Evolutionary conservation across 2,329 filamentous ascomycete genomes (phyloP).

Genomic region (Aphanocladium album): DNA sequence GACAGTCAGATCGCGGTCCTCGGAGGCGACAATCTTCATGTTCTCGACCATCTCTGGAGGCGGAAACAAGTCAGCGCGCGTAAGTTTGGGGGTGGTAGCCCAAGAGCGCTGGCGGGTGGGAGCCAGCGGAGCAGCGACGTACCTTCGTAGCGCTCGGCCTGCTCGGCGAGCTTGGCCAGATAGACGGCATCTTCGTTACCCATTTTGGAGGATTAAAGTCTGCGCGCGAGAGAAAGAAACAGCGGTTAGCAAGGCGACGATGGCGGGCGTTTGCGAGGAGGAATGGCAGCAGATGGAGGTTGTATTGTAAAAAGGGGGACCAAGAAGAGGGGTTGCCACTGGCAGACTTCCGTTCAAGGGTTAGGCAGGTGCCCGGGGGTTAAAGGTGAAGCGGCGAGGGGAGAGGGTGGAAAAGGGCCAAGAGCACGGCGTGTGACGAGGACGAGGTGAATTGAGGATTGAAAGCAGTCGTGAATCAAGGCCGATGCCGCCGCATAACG

Average conservation of each 20-base stretch:
- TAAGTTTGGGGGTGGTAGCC: neutral
- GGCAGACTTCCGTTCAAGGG: constrained; percentile 1
- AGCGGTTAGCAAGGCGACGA: constrained; percentile 21
- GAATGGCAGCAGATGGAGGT: constrained; percentile 5
- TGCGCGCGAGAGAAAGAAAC: constrained; percentile 18
- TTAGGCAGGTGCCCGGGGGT: constrained; percentile 5
- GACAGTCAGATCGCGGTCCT: constrained; percentile 76
- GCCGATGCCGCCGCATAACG: neutral
- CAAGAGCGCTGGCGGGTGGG: neutral
- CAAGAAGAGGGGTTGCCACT: constrained; percentile 15
- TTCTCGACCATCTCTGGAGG: constrained; percentile 95
- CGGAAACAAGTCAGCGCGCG: constrained; percentile 22
- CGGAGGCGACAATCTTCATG: constrained; percentile 97
- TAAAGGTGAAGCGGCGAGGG: neutral
- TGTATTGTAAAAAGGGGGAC: constrained; percentile 1
- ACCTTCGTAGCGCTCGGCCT: constrained; percentile 99
- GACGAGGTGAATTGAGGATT: neutral
- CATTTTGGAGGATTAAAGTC: constrained; percentile 61
- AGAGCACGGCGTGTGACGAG: neutral
- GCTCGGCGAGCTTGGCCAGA: constrained; percentile 99
- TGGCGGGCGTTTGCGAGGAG: neutral
- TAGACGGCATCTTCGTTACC: constrained; percentile 99
- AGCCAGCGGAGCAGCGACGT: constrained; percentile 30
- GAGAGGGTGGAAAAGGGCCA: neutral
- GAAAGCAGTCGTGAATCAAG: neutral